Conservation (phyloP, 2,329 filamentous ascomycete genomes). For the Aspergillaceae sp. region DNA sequence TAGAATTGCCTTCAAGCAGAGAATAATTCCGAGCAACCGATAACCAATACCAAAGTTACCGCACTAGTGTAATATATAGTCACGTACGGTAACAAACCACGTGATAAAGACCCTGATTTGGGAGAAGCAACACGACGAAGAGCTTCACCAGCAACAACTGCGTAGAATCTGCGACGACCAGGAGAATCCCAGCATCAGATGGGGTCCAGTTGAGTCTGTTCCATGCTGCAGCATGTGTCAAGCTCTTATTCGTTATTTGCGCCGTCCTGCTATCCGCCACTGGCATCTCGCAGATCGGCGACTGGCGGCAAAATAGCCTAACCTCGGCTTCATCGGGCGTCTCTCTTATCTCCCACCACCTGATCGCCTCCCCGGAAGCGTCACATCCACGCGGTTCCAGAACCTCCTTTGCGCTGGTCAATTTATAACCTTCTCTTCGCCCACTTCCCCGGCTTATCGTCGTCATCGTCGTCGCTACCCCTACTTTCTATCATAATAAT, state of each 20-base stretch:
- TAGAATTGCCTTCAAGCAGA: no score
- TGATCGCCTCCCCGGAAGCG: conserved; percentile 25
- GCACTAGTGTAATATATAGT: background rate
- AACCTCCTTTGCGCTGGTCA: conserved; percentile 13
- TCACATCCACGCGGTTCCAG: conserved; percentile 23
- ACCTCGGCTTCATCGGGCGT: conserved; percentile 26
- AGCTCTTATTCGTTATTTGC: no score
- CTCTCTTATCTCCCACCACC: conserved; percentile 19
- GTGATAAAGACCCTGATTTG: background rate
- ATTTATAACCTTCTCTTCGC: background rate
- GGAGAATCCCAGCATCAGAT: no score
- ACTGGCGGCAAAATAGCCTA: conserved; percentile 13
- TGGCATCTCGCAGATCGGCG: conserved; percentile 8
- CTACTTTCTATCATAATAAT: no score
- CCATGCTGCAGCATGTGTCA: no score
- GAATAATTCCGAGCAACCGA: no score
- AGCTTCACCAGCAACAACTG: no score
- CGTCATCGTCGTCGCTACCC: conserved; percentile 1
- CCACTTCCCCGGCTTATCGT: background rate
- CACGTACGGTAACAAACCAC: background rate
- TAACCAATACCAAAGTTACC: background rate
- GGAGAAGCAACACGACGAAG: no score
- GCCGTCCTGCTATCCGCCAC: background rate
- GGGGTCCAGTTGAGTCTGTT: no score
- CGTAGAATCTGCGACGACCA: no score